Percentiles rank a stretch among this genome's conserved stretches.
These are phyloP conservation scores for Ambrosia artemisiifolia DNA, from an alignment of 129 eudicot genomes.

Conservation along the genomic window DNA sequence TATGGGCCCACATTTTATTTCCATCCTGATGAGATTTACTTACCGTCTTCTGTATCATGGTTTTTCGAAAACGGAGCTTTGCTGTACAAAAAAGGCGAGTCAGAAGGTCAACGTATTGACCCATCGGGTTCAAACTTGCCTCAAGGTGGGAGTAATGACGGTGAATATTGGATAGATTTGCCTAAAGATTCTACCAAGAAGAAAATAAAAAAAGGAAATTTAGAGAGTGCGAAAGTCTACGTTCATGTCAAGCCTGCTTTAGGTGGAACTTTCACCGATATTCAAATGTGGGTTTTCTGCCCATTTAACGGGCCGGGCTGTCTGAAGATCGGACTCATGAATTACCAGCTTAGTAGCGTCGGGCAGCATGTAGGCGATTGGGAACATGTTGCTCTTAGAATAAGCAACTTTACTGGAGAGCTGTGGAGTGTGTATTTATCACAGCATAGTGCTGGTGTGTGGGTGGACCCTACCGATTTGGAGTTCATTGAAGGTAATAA, in stretches of 20 bases:
- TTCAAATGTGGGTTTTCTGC: constrained; percentile 85
- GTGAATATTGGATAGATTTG: constrained; percentile 78
- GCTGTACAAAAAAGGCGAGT: constrained; percentile 39
- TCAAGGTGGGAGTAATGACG: constrained; percentile 67
- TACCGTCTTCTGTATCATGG: constrained; percentile 94
- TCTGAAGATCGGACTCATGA: constrained; percentile 65
- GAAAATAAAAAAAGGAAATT: constrained; percentile 56
- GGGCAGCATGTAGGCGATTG: constrained; percentile 95
- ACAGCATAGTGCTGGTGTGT: constrained; percentile 86
- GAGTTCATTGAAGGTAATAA: constrained; percentile 83
- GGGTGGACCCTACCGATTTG: constrained; percentile 64
- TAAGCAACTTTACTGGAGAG: constrained; percentile 89
- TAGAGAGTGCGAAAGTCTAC: constrained; percentile 70
- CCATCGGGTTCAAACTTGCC: constrained; percentile 73
- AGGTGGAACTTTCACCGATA: constrained; percentile 83
- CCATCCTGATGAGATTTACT: constrained; percentile 72
- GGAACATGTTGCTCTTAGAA: constrained; percentile 85
- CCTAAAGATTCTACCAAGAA: constrained; percentile 48
- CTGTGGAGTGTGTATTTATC: constrained; percentile 72
- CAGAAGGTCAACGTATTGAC: constrained; percentile 56
- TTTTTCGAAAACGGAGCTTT: constrained; percentile 75
- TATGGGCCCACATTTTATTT: constrained; percentile 86
- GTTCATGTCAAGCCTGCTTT: constrained; percentile 86
- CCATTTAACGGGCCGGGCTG: constrained; percentile 91
- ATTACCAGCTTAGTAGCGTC: constrained; percentile 45